These are phyloP conservation scores for Anacardium occidentale DNA, from an alignment of 345 rosid species.

Conservation along the genomic window DNA sequence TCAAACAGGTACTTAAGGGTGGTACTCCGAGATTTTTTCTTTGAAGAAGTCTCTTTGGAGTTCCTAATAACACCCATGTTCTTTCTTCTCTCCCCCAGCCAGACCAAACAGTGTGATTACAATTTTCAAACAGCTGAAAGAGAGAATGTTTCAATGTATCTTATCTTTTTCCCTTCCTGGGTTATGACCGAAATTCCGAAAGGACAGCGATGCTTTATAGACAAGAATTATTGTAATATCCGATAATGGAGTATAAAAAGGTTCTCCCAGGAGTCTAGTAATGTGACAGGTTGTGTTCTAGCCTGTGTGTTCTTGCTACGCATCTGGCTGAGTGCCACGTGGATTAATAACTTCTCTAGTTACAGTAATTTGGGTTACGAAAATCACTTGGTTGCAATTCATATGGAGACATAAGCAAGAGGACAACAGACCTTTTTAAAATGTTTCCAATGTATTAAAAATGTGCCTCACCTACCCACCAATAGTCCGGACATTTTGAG, in stretches of 20 bases:
- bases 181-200: constrained; percentile 25
- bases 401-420: constrained; percentile 14
- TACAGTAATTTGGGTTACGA: constrained; percentile 10
- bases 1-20: constrained; percentile 41
- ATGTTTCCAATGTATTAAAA: constrained; percentile 6
- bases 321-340: constrained; percentile 33
- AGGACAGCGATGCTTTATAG: constrained; percentile 30
- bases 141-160: constrained; percentile 16
- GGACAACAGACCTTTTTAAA: constrained; percentile 12
- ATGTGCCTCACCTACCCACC: constrained; percentile 39
- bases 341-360: constrained; percentile 13
- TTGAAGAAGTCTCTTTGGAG: constrained; percentile 34
- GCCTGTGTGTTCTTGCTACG: constrained; percentile 16
- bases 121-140: constrained; percentile 10
- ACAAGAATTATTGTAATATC: constrained; percentile 36
- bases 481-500: neutral
- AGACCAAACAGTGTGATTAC: too few relatives aligned
- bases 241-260: constrained; percentile 20
- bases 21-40: neutral
- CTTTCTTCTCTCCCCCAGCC: constrained; percentile 1
- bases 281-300: neutral
- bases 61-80: constrained; percentile 40
- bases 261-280: neutral
- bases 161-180: constrained; percentile 9
- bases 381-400: constrained; percentile 23